Evolutionary conservation across 2,329 filamentous ascomycete genomes (phyloP).

Genomic region (Chaetothyriales sp.): DNA sequence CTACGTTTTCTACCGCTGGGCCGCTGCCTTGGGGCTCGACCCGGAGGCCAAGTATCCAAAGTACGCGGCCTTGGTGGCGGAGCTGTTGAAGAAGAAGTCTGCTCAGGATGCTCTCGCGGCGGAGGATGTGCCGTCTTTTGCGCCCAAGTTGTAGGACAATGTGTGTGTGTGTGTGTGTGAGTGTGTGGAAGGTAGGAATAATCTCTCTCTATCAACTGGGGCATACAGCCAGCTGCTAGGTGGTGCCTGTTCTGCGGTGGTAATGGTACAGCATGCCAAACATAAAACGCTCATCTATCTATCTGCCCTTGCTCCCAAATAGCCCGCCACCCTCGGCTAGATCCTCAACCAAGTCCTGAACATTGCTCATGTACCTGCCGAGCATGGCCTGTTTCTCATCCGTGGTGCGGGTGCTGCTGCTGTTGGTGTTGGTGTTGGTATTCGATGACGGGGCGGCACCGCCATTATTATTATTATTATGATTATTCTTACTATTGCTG

Average conservation of each 20-base stretch:
- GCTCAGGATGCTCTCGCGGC: neutral
- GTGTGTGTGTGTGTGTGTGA: too few species aligned
- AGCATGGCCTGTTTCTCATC: slow-evolving; percentile 71
- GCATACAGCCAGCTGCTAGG: neutral
- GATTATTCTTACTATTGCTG: slow-evolving; percentile 8
- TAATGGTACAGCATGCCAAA: neutral
- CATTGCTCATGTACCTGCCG: slow-evolving; percentile 62
- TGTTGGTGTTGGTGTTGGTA: too few species aligned
- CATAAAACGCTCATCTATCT: neutral
- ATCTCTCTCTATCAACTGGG: neutral
- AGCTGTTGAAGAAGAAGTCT: slow-evolving; percentile 4
- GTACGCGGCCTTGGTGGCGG: slow-evolving; percentile 4
- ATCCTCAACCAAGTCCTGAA: slow-evolving; percentile 73
- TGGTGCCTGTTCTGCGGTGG: neutral
- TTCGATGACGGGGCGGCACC: slow-evolving; percentile 7
- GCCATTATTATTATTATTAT: neutral
- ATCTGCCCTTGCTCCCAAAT: neutral
- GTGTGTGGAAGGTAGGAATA: too few species aligned
- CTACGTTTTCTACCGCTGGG: slow-evolving; percentile 24
- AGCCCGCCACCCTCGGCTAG: slow-evolving; percentile 42
- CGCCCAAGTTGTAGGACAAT: neutral
- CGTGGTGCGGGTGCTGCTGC: slow-evolving; percentile 42
- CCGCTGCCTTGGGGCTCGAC: neutral
- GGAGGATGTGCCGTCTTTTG: neutral
- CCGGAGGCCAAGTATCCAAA: slow-evolving; percentile 4